phyloP scores from a whole-genome alignment of 768 basidiomycete species.

The Mycena olivaceomarginata region DNA sequence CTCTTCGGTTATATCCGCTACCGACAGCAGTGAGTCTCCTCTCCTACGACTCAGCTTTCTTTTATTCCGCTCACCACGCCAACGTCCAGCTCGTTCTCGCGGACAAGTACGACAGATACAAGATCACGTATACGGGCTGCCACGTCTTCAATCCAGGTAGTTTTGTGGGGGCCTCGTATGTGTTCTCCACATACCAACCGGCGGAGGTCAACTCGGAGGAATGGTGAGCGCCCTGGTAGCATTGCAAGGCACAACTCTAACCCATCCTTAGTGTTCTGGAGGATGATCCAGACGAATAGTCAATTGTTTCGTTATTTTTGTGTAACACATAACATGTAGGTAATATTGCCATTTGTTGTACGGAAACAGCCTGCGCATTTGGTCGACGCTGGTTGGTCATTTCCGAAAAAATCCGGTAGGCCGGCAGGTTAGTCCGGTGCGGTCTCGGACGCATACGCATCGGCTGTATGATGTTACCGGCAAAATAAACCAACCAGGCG shows the following conservation, averaged over 20 bases:
- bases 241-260: neutral
- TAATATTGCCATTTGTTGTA: neutral
- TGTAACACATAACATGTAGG: no score
- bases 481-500: no score
- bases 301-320: no score
- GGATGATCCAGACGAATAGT: conserved; percentile 35
- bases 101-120: conserved; percentile 97
- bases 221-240: conserved; percentile 67
- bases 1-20: conserved; percentile 94
- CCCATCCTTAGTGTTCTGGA: conserved; percentile 32
- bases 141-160: conserved; percentile 99
- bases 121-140: conserved; percentile 97
- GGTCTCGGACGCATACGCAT: no score
- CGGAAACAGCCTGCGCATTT: neutral
- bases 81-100: conserved; percentile 87
- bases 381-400: no score
- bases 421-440: no score
- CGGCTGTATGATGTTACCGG: no score
- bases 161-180: conserved; percentile 84
- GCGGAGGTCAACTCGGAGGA: conserved; percentile 90
- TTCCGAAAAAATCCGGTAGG: no score
- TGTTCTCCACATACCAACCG: conserved; percentile 95
- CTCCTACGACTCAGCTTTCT: neutral
- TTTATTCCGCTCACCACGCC: neutral
- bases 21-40: conserved; percentile 85